Evolutionary conservation across 1,284 basidiomycete species (phyloP), one percentile per base, ranked within the genome.

Genomic region (Phellinidium pouzarii): DNA sequence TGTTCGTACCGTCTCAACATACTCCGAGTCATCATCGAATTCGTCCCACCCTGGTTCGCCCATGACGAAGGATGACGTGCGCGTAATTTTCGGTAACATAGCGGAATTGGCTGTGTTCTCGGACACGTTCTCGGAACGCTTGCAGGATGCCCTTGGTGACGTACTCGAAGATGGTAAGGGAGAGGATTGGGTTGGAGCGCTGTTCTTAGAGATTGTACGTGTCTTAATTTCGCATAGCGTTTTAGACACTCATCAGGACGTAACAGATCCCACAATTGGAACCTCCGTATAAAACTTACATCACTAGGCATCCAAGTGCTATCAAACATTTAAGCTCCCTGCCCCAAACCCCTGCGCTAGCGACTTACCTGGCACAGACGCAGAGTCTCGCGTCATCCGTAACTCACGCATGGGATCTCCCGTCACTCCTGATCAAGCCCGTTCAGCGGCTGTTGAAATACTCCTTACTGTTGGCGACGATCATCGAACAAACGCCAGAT

Each of bases 391-490:
- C 90, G 12, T 80, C 85, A 19, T 75, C 79, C 3, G 77, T 85
- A 43, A 89, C 92, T 0, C 88, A 93, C 62, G 91, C 93, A 1
- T 97, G 94, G 94, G 94, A 97, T 66, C 79, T 97, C 42, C 78
- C 88, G 5, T 95, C 92, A 1, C 78, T 96, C 56, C 82, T 96
- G 55, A 96, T 93, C 67, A 90, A 94, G 67, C 92, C 92, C 27
- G 87, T 95, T 5, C 92, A 94, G 63, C 80, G 91, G n/a, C 76
- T 94, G 44, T 80, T 93, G 59, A 96, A 95, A 66, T 97, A 97
- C 65, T 87, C 94, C 0, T 76, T 96, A 9, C 79, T 97, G 17
- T 81, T 97, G 36, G 71, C 72, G 17, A 83, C 91, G 47, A 84
- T 97, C 53, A 76, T 89, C 46, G 80, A 85, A 36, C 83, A 84